Evolutionary conservation across 1,139 yeast species (phyloP), one percentile per base, ranked within the genome.

Genomic region (Hemisphaericaspora subhashii): DNA sequence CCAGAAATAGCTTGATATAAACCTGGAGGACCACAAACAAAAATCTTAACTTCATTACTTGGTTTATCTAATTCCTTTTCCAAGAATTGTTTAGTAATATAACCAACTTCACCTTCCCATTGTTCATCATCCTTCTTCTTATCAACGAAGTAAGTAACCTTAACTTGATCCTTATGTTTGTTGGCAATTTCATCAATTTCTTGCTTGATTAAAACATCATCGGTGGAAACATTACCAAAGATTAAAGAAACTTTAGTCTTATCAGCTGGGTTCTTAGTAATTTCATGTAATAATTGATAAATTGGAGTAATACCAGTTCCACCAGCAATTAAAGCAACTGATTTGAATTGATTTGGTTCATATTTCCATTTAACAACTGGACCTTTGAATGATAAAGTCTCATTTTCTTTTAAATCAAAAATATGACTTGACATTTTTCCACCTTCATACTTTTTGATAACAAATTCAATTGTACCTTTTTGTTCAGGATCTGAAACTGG

Each of bases 251-350:
- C 85, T 60, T 82, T 77, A 52, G 97, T 88, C 48, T 73, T 75
- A 61, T 88, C 96, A 31, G 70, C 73, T 15, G 94, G 90, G 56
- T 86, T 81, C 48, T 73, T 71, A 53, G 86, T 81, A 52, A 89
- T 83, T 38, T 89, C 89, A 52, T 83, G 80, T 52, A 89, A 76
- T 58, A 89, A 85, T 70, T 89, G 96, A 65, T 82, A 86, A 81
- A 90, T 86, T 53, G 98, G 98, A 23, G 97, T 86, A 55, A 89
- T 86, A 52, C 96, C 97, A 33, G 95, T 86, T 57, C 98, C 98
- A 53, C 96, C 96, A 31, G 96, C 96, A 51, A 92, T 82, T 89
- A 92, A 89, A 42, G 85, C 86, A 51, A 87, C 78, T 40, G 78
- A 74, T 44, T 78, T 71, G 48, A 81, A 83, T 77, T 86, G 83